A percentile compares a stretch with the other conserved stretches of the same genome.
These are phyloP conservation scores for Gossypium aridum DNA, from an alignment of 441 rosid species.

Conservation along the genomic window DNA sequence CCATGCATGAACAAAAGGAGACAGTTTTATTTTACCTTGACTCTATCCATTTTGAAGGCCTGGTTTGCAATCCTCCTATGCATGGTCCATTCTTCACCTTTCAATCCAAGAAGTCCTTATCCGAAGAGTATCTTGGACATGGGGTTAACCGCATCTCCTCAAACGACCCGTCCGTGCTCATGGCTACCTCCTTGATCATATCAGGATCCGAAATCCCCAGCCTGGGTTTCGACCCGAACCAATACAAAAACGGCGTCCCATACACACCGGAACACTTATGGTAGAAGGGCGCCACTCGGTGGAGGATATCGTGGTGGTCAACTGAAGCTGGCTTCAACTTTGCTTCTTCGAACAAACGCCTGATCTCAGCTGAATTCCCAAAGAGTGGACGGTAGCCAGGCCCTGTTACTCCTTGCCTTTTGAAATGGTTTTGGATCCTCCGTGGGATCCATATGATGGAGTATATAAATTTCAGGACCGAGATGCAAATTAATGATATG, in stretches of 20 bases:
- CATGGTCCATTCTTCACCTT: conserved; percentile 54
- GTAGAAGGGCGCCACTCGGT: neutral
- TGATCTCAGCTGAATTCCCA: conserved; percentile 43
- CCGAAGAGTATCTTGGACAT: conserved; percentile 36
- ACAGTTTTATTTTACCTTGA: conserved; percentile 40
- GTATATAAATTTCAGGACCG: neutral
- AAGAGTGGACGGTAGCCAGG: conserved; percentile 40
- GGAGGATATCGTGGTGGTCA: conserved; percentile 7
- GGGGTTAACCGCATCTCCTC: neutral
- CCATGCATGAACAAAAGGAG: neutral
- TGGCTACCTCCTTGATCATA: conserved; percentile 40
- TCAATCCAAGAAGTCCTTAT: conserved; percentile 56
- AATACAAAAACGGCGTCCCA: neutral
- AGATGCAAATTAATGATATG: neutral
- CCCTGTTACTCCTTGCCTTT: conserved; percentile 30
- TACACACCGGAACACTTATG: neutral
- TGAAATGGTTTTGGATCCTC: conserved; percentile 46
- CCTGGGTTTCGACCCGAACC: neutral
- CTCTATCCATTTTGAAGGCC: conserved; percentile 52
- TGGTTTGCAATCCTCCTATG: conserved; percentile 56
- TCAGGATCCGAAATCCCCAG: conserved; percentile 37
- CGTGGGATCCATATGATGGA: conserved; percentile 30
- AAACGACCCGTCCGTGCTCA: conserved; percentile 23
- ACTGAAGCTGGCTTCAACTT: conserved; percentile 26
- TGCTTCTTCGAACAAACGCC: conserved; percentile 29